Conservation (phyloP, 371 early-diverging fungal genomes). For the Rhizomucor miehei region DNA sequence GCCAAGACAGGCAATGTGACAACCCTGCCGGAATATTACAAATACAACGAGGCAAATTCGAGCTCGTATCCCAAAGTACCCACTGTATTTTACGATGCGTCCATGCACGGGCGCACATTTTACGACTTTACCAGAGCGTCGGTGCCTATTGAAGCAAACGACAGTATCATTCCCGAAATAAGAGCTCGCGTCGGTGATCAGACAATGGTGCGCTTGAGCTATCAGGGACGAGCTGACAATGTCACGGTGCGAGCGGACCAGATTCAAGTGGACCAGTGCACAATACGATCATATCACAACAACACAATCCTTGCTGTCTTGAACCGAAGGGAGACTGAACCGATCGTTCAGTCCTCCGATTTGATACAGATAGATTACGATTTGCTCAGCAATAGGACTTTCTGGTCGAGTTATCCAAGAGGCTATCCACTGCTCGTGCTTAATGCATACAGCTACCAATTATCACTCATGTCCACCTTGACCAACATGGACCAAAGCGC, state of each 20-base stretch:
- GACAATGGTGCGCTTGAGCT: slow-evolving; percentile 7
- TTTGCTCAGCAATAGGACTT: slow-evolving; percentile 1
- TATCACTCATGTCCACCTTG: background rate
- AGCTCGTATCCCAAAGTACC: slow-evolving; percentile 4
- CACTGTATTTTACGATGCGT: slow-evolving; percentile 7
- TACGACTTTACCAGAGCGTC: slow-evolving; percentile 5
- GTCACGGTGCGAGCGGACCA: background rate
- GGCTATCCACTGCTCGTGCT: background rate
- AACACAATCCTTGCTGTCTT: slow-evolving; percentile 1
- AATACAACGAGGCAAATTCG: background rate
- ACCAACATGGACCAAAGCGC: background rate
- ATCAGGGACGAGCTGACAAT: background rate
- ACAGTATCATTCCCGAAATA: background rate
- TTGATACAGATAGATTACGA: slow-evolving; percentile 6
- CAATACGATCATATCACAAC: slow-evolving; percentile 3
- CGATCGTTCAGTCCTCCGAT: too few species aligned
- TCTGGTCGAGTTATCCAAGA: background rate
- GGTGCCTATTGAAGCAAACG: background rate
- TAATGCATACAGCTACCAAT: slow-evolving; percentile 9
- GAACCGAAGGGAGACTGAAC: too few species aligned
- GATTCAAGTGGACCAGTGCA: slow-evolving; percentile 9
- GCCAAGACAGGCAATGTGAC: slow-evolving; percentile 4
- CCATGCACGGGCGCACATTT: slow-evolving; percentile 16
- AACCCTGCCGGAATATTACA: slow-evolving; percentile 7
- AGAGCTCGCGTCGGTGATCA: slow-evolving; percentile 12